Percentiles rank a stretch among this genome's conserved stretches.
phyloP scores from a whole-genome alignment of 148 eudicot species.

The Vaccinium macrocarpon region DNA sequence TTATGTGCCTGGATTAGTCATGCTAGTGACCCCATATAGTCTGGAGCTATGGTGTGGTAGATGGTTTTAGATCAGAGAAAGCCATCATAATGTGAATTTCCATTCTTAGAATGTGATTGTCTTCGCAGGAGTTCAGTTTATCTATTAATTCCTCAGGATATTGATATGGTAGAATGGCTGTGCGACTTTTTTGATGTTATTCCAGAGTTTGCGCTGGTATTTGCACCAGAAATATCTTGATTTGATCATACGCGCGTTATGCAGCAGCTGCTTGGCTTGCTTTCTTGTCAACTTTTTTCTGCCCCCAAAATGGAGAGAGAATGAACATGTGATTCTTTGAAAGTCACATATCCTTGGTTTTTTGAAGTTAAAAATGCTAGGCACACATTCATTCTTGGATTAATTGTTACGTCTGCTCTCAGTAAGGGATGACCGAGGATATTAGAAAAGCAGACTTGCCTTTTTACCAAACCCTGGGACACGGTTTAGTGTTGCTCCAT shows the following conservation, averaged over 20 bases:
- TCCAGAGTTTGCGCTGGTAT: background rate
- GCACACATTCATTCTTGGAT: background rate
- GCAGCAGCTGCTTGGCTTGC: background rate
- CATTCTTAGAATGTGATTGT: background rate
- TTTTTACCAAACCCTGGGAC: background rate
- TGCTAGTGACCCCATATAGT: background rate
- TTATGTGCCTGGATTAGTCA: too few species aligned
- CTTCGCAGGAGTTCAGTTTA: background rate
- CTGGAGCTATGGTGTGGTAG: background rate
- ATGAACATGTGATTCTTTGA: background rate
- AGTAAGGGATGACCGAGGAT: background rate
- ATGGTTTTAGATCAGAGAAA: background rate
- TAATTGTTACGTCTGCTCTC: background rate
- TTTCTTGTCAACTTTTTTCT: background rate
- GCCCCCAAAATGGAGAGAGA: background rate
- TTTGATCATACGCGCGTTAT: background rate
- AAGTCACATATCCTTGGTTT: background rate
- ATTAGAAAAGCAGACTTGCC: background rate
- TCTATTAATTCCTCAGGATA: background rate
- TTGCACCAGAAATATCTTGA: background rate
- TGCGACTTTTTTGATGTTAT: background rate
- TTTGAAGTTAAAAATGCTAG: background rate
- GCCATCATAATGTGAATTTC: background rate
- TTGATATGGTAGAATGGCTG: background rate
- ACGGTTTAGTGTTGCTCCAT: background rate